A percentile compares a stretch with the other conserved stretches of the same genome.
Conservation (phyloP, 805 yeast species). For the Pachysolen tannophilus region DNA sequence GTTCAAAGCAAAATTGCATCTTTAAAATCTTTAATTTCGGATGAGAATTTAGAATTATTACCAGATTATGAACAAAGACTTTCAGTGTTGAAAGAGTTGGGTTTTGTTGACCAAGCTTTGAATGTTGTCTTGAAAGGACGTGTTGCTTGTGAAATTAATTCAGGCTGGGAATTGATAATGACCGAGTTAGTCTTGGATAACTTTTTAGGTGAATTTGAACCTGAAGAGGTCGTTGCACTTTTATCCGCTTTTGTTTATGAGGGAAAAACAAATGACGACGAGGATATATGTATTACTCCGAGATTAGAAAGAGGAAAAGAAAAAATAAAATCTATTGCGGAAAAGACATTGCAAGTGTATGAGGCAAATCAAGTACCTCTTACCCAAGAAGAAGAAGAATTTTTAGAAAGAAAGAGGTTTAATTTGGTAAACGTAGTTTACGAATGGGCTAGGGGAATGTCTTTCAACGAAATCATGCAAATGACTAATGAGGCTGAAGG, state of each 20-base stretch:
- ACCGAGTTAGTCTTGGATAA: slow-evolving; percentile 90
- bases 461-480: slow-evolving; percentile 86
- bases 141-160: slow-evolving; percentile 85
- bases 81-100: slow-evolving; percentile 67
- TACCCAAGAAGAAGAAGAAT: slow-evolving; percentile 80
- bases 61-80: slow-evolving; percentile 93
- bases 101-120: slow-evolving; percentile 66
- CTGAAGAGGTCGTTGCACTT: slow-evolving; percentile 95
- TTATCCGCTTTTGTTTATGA: slow-evolving; percentile 90
- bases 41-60: slow-evolving; percentile 79
- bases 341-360: slow-evolving; percentile 51
- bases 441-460: slow-evolving; percentile 96
- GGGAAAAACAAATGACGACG: slow-evolving; percentile 59
- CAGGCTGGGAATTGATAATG: slow-evolving; percentile 84
- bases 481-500: slow-evolving; percentile 92
- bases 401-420: slow-evolving; percentile 76
- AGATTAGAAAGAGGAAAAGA: slow-evolving; percentile 64
- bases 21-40: slow-evolving; percentile 60
- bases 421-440: slow-evolving; percentile 90
- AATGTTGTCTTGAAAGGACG: slow-evolving; percentile 84
- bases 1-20: slow-evolving; percentile 44
- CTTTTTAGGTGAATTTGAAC: slow-evolving; percentile 85
- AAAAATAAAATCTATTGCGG: slow-evolving; percentile 65
- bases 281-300: slow-evolving; percentile 65
- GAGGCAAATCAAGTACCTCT: slow-evolving; percentile 62